Percentiles rank a stretch among this genome's conserved stretches.
These are phyloP conservation scores for Russula ochroleuca DNA, from an alignment of 768 basidiomycete species.

Conservation along the genomic window DNA sequence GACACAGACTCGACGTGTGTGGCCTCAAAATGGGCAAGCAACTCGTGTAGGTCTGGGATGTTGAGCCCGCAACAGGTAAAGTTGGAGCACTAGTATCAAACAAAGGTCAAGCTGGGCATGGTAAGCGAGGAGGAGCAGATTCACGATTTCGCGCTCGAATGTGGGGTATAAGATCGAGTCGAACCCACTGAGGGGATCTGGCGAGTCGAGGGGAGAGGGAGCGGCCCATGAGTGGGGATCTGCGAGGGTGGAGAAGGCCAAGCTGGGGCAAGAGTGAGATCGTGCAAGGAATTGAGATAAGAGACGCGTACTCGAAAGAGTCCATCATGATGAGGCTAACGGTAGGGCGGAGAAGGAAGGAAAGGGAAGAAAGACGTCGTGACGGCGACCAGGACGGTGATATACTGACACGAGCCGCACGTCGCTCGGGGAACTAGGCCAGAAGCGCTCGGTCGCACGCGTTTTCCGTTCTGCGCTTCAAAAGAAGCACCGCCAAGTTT, in stretches of 20 bases:
- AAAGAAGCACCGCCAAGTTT: slow-evolving; percentile 18
- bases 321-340: slow-evolving; percentile 15
- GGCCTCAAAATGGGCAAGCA: slow-evolving; percentile 51
- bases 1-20: slow-evolving; percentile 35
- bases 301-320: slow-evolving; percentile 21
- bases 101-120: neutral
- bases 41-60: slow-evolving; percentile 46
- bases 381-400: slow-evolving; percentile 23
- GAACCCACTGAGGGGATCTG: slow-evolving; percentile 9
- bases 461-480: slow-evolving; percentile 19
- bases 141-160: slow-evolving; percentile 29
- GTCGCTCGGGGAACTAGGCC: slow-evolving; percentile 23
- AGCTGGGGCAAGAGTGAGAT: neutral
- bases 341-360: slow-evolving; percentile 6
- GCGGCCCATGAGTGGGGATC: slow-evolving; percentile 19
- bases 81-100: slow-evolving; percentile 41
- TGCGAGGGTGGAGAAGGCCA: slow-evolving; percentile 15
- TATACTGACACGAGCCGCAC: slow-evolving; percentile 23
- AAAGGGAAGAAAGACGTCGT: slow-evolving; percentile 18
- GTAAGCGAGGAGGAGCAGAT: neutral
- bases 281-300: neutral
- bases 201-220: slow-evolving; percentile 23
- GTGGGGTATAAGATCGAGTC: slow-evolving; percentile 23
- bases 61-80: slow-evolving; percentile 47
- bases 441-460: slow-evolving; percentile 23